A percentile compares a stretch with the other conserved stretches of the same genome.
Evolutionary conservation across 805 yeast species (phyloP).

Genomic region (Sungouiella blattae): DNA sequence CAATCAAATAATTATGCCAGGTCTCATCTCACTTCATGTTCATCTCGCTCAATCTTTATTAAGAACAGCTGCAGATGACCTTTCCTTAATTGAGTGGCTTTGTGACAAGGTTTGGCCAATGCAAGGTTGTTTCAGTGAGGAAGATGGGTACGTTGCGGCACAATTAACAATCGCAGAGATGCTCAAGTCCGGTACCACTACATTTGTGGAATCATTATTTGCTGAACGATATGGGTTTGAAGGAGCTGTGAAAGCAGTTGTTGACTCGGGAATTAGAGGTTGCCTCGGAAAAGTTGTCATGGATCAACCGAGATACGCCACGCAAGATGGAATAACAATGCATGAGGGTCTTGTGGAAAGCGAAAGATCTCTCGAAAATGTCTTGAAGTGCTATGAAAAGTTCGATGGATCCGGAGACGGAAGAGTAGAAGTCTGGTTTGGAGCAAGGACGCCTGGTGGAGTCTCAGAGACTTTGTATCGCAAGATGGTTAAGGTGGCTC

Average conservation of each 20-base stretch:
- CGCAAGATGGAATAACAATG: slow-evolving; percentile 13
- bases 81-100: slow-evolving; percentile 14
- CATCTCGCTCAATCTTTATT: slow-evolving; percentile 13
- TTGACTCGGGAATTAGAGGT: slow-evolving; percentile 14
- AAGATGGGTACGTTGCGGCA: slow-evolving; percentile 14
- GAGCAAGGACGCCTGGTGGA: slow-evolving; percentile 14
- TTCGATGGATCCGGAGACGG: slow-evolving; percentile 12
- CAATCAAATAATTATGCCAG: slow-evolving; percentile 13
- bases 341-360: slow-evolving; percentile 12
- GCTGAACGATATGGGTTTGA: slow-evolving; percentile 14
- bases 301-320: slow-evolving; percentile 17
- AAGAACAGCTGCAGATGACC: slow-evolving; percentile 13
- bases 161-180: slow-evolving; percentile 14
- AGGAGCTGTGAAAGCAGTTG: slow-evolving; percentile 14
- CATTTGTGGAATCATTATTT: slow-evolving; percentile 13
- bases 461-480: slow-evolving; percentile 13
- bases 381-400: slow-evolving; percentile 6
- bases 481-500: slow-evolving; percentile 9
- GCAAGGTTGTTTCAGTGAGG: slow-evolving; percentile 14
- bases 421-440: slow-evolving; percentile 15
- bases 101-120: slow-evolving; percentile 13
- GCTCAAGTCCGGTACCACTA: slow-evolving; percentile 15
- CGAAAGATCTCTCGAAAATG: slow-evolving; percentile 10
- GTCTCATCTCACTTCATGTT: slow-evolving; percentile 13
- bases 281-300: slow-evolving; percentile 14